Evolutionary conservation across 768 basidiomycete species (phyloP).

Genomic region (Russula sp.): DNA sequence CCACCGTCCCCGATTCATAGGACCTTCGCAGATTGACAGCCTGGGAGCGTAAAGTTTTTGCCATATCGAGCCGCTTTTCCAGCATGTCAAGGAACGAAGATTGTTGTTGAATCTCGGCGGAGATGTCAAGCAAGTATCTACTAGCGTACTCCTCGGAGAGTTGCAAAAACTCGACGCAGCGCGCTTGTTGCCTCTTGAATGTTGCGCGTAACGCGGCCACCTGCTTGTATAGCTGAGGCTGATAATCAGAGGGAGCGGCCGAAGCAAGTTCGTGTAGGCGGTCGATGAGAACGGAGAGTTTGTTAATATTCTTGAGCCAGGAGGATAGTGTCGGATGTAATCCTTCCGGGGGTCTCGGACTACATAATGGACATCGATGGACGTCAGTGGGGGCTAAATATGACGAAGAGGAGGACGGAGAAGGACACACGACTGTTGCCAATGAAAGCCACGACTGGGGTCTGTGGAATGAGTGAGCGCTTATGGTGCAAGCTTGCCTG

Average conservation of each 20-base stretch:
- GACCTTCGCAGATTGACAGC: not conserved
- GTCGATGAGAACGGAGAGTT: not conserved
- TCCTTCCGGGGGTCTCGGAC: not conserved
- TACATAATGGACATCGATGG: too few relatives aligned
- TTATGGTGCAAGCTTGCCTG: too few relatives aligned
- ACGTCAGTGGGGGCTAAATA: too few relatives aligned
- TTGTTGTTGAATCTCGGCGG: not conserved
- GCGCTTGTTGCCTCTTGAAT: not conserved
- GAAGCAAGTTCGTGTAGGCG: not conserved
- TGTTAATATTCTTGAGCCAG: not conserved
- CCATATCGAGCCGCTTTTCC: not conserved
- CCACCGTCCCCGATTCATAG: not conserved
- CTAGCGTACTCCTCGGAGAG: not conserved
- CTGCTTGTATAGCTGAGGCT: not conserved
- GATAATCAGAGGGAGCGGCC: not conserved
- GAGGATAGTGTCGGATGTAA: not conserved
- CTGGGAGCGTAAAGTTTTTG: not conserved
- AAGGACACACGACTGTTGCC: too few relatives aligned
- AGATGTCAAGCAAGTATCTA: not conserved
- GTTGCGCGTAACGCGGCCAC: not conserved
- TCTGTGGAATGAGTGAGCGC: too few relatives aligned
- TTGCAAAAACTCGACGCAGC: not conserved
- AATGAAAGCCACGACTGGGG: too few relatives aligned
- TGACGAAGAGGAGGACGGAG: too few relatives aligned
- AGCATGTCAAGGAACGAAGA: not conserved